Percentiles rank a stretch among this genome's conserved stretches.
These are phyloP conservation scores for Multifurca ochricompacta DNA, from an alignment of 768 basidiomycete species.

Conservation along the genomic window DNA sequence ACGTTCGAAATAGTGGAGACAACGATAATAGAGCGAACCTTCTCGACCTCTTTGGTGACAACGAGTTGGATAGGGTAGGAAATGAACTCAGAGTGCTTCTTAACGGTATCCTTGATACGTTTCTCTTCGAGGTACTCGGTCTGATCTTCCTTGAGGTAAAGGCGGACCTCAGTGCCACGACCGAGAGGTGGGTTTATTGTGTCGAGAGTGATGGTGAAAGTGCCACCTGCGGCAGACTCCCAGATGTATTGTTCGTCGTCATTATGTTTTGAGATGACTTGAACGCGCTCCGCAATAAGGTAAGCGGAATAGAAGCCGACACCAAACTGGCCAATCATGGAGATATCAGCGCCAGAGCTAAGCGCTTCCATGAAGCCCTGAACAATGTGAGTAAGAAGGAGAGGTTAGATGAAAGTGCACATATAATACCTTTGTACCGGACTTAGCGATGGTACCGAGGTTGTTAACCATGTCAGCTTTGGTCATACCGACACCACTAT, in stretches of 20 bases:
- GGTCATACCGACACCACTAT: conserved; percentile 99
- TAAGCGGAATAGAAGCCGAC: conserved; percentile 99
- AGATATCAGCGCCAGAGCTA: conserved; percentile 79
- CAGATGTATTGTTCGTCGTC: conserved; percentile 99
- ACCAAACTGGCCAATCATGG: conserved; percentile 99
- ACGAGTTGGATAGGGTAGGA: conserved; percentile 99
- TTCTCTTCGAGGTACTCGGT: conserved; percentile 99
- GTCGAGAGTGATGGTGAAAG: conserved; percentile 97
- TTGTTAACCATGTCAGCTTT: conserved; percentile 99
- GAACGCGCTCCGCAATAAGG: conserved; percentile 97
- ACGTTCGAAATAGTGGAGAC: neutral
- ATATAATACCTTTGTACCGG: conserved; percentile 71
- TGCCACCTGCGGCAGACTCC: conserved; percentile 99
- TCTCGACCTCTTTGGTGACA: conserved; percentile 98
- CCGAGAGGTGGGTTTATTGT: conserved; percentile 83
- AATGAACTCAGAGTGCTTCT: conserved; percentile 99
- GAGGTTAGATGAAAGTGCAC: neutral
- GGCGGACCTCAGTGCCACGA: conserved; percentile 88
- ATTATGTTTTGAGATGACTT: conserved; percentile 99
- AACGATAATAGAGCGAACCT: conserved; percentile 63
- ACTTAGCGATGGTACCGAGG: conserved; percentile 93
- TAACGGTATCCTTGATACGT: conserved; percentile 98
- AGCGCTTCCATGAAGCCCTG: conserved; percentile 99
- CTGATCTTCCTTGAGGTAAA: conserved; percentile 97
- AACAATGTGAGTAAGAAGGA: conserved; percentile 3